A percentile compares a stretch with the other conserved stretches of the same genome.
Evolutionary conservation across 2,329 filamentous ascomycete species (phyloP).

Genomic region (Aspergillus sp.): DNA sequence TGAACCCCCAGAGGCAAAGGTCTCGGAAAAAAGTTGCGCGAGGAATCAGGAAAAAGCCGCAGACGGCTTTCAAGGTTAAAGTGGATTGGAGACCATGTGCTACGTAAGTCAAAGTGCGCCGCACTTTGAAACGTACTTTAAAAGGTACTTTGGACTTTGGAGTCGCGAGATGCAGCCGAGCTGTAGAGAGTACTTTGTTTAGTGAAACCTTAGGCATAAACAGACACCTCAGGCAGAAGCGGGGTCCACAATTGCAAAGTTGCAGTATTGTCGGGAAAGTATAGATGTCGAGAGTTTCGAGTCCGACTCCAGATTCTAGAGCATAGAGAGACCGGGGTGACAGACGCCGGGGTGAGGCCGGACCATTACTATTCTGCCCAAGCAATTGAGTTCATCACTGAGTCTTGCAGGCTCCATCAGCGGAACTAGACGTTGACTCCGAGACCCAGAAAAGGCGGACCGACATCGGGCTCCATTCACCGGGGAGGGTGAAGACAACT

Average conservation of each 20-base stretch:
- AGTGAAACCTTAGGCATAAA: neutral
- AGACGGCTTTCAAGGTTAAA: neutral
- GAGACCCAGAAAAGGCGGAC: neutral
- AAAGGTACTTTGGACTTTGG: neutral
- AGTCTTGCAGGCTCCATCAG: neutral
- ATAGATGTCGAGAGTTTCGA: neutral
- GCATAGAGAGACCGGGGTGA: neutral
- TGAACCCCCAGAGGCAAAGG: neutral
- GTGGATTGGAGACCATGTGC: neutral
- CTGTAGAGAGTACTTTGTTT: neutral
- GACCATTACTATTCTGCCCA: neutral
- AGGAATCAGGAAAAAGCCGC: neutral
- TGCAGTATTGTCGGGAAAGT: neutral
- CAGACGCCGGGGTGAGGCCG: too few relatives aligned
- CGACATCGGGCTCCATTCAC: conserved; percentile 21
- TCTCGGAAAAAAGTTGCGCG: conserved; percentile 1
- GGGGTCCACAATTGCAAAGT: neutral
- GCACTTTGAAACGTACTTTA: neutral
- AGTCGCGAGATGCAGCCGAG: neutral
- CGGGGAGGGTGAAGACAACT: conserved; percentile 29
- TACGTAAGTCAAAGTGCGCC: neutral
- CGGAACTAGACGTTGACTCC: conserved; percentile 2
- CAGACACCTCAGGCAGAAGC: neutral
- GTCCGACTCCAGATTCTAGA: neutral
- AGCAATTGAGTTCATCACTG: neutral